Percentiles rank a stretch among this genome's conserved stretches.
These are phyloP conservation scores for Tetraselmis chui DNA, from an alignment of 139 green algal species.

Conservation along the genomic window DNA sequence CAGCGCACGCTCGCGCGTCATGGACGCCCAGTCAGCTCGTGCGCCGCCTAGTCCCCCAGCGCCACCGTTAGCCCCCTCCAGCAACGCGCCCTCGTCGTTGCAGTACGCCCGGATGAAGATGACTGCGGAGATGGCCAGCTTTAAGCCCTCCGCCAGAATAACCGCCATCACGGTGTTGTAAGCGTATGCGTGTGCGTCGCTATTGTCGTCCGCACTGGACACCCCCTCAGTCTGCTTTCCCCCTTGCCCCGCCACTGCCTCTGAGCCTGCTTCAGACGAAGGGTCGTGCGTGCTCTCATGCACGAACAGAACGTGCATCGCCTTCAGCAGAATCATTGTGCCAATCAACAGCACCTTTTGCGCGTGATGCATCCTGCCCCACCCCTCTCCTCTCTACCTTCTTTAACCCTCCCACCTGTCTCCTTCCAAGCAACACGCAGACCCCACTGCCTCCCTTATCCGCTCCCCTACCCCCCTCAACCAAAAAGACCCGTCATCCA, in stretches of 20 bases:
- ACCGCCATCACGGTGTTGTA: slow-evolving; percentile 3
- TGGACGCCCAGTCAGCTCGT: background rate
- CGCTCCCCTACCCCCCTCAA: no score
- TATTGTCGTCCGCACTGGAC: background rate
- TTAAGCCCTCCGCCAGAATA: background rate
- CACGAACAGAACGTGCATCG: background rate
- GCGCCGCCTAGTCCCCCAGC: no score
- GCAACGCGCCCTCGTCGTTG: background rate
- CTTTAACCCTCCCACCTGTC: no score
- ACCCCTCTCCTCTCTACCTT: background rate
- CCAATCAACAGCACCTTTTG: background rate
- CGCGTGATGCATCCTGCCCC: background rate
- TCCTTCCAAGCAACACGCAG: no score
- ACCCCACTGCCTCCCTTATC: no score
- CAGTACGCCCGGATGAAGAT: background rate
- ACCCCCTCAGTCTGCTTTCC: background rate
- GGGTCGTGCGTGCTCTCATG: background rate
- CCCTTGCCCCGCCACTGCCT: no score
- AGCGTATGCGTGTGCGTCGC: background rate
- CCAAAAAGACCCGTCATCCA: no score
- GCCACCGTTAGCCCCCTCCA: no score
- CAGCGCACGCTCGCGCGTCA: background rate
- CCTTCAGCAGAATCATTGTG: background rate
- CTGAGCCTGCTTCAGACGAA: no score
- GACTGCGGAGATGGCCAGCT: background rate